Conservation (phyloP, 192 early-diverging fungal genomes). For the Backusella liffmaniae region DNA sequence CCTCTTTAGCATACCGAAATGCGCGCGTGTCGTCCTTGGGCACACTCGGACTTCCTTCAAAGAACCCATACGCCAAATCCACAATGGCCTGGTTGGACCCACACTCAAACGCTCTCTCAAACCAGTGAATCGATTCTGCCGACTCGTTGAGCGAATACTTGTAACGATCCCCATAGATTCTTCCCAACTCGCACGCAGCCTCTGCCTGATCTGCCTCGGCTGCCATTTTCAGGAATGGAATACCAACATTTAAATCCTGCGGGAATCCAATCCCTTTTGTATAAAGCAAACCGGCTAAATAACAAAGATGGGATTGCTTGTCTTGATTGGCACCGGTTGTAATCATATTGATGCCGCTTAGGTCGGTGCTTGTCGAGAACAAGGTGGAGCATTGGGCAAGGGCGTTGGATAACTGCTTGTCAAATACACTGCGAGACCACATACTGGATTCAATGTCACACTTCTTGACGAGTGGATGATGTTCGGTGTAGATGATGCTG, state of each 20-base stretch:
- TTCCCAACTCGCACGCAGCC: slow-evolving; percentile 30
- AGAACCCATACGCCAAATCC: slow-evolving; percentile 34
- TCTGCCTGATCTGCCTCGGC: slow-evolving; percentile 16
- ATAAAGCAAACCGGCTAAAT: slow-evolving; percentile 25
- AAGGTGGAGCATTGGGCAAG: background rate
- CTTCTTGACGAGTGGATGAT: background rate
- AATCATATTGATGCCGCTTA: background rate
- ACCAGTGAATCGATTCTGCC: slow-evolving; percentile 22
- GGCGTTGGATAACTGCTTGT: slow-evolving; percentile 29
- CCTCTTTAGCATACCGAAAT: slow-evolving; percentile 28
- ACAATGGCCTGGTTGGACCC: slow-evolving; percentile 28
- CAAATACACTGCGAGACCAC: slow-evolving; percentile 35
- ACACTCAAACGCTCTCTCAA: slow-evolving; percentile 18
- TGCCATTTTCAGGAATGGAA: slow-evolving; percentile 11
- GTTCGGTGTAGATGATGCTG: slow-evolving; percentile 26
- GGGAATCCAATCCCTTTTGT: slow-evolving; percentile 23
- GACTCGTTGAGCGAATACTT: slow-evolving; percentile 19
- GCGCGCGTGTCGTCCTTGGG: slow-evolving; percentile 23
- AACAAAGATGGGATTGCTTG: slow-evolving; percentile 8
- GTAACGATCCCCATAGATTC: slow-evolving; percentile 33
- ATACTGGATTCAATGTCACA: slow-evolving; percentile 15
- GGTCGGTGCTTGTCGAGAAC: background rate
- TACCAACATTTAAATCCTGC: slow-evolving; percentile 17
- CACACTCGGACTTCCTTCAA: slow-evolving; percentile 11
- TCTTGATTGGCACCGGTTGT: background rate